Conservation (phyloP, 441 rosid genomes). For the Erodium moschatum region DNA sequence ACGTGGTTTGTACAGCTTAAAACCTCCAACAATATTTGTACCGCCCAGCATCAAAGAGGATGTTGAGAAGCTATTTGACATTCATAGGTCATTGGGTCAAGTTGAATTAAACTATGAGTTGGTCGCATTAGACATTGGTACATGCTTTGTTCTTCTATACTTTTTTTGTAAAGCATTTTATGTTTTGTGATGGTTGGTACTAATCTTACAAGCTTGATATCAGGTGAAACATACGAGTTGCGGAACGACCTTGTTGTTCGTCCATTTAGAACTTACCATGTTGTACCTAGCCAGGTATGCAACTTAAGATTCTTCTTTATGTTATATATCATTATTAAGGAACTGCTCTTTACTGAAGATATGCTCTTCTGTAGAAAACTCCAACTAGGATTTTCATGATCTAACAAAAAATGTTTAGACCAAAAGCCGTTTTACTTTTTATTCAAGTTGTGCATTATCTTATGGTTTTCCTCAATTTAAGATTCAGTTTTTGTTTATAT, state of each 20-base stretch:
- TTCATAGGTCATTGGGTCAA: conserved; percentile 31
- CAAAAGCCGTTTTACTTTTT: background rate
- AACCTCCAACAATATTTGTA: conserved; percentile 78
- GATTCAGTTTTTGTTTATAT: background rate
- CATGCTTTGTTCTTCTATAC: conserved; percentile 21
- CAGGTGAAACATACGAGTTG: conserved; percentile 88
- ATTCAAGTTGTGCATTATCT: background rate
- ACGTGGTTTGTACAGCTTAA: conserved; percentile 75
- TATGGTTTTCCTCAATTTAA: background rate
- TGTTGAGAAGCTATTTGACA: conserved; percentile 53
- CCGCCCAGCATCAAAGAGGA: conserved; percentile 75
- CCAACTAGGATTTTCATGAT: background rate
- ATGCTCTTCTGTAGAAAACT: background rate
- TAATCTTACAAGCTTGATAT: conserved; percentile 20
- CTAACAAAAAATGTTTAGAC: background rate
- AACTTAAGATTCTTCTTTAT: conserved; percentile 4
- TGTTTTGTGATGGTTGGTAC: conserved; percentile 10
- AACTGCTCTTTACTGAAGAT: background rate
- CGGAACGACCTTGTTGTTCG: conserved; percentile 72
- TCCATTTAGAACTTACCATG: conserved; percentile 78
- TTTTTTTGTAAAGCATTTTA: conserved; percentile 11
- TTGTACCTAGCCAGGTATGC: conserved; percentile 79
- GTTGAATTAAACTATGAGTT: conserved; percentile 67
- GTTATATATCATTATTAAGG: background rate
- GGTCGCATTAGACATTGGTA: conserved; percentile 75